phyloP scores from a whole-genome alignment of 2,329 filamentous ascomycete genomes.

The Aspergillus latus region DNA sequence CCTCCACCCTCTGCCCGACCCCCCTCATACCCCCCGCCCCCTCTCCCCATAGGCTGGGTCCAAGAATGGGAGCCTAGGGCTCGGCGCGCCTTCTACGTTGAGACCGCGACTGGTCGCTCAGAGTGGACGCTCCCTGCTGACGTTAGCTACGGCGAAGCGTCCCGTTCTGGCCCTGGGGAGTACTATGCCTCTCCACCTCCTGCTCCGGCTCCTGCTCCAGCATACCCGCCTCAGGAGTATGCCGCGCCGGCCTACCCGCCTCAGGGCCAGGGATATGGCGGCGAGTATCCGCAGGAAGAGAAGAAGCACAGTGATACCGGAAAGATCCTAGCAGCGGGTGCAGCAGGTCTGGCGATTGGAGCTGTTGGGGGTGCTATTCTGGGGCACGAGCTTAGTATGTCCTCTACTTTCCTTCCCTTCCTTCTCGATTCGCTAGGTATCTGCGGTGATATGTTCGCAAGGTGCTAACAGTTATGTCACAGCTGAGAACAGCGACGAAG shows the following conservation, averaged over 20 bases:
- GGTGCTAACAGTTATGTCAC: background rate
- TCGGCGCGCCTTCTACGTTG: conserved; percentile 66
- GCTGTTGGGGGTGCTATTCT: conserved; percentile 59
- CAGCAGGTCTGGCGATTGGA: conserved; percentile 58
- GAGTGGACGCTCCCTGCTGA: conserved; percentile 64
- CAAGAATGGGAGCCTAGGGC: conserved; percentile 62
- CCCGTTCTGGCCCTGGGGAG: conserved; percentile 2
- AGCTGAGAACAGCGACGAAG: conserved; percentile 16
- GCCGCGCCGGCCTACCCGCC: background rate
- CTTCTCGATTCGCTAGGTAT: no score
- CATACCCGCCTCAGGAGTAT: background rate
- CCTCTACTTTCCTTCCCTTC: background rate
- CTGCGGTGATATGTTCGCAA: background rate
- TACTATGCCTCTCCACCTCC: conserved; percentile 25
- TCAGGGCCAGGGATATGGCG: conserved; percentile 5
- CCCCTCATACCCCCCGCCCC: conserved; percentile 47
- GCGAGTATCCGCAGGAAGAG: conserved; percentile 24
- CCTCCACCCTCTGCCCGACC: conserved; percentile 31
- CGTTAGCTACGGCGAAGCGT: conserved; percentile 14
- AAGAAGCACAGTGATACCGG: conserved; percentile 50
- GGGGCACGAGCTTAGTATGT: conserved; percentile 57
- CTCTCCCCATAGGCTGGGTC: conserved; percentile 61
- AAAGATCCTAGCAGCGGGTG: conserved; percentile 56
- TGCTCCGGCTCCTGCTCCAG: background rate
- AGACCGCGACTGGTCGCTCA: conserved; percentile 59